Conservation (phyloP, 2,329 filamentous ascomycete species). For the Xylariales sp. region DNA sequence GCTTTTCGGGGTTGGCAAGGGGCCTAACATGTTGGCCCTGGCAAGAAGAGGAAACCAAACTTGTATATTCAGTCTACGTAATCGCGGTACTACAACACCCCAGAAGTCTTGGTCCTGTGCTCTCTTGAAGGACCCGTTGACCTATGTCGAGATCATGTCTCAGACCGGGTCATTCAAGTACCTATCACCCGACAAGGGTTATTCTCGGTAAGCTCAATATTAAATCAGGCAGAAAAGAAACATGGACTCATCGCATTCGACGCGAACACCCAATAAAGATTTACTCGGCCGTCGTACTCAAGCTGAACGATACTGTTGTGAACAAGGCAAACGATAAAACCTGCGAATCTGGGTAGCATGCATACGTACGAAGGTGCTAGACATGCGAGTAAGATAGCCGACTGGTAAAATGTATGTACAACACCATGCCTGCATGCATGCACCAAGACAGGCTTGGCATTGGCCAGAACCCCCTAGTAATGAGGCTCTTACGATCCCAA, state of each 20-base stretch:
- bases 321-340: conserved; percentile 15
- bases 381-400: conserved; percentile 21
- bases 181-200: conserved; percentile 27
- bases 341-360: neutral
- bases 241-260: neutral
- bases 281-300: neutral
- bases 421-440: conserved; percentile 18
- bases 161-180: conserved; percentile 16
- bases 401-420: conserved; percentile 3
- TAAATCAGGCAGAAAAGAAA: conserved; percentile 23
- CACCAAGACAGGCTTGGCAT: neutral
- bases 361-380: neutral
- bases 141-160: conserved; percentile 27
- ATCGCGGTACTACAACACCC: conserved; percentile 1
- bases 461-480: conserved; percentile 5
- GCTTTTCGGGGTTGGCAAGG: conserved; percentile 10
- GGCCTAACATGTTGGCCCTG: conserved; percentile 6
- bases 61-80: conserved; percentile 7
- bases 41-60: neutral
- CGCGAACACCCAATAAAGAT: neutral
- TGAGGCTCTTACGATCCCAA: neutral
- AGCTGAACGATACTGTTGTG: neutral
- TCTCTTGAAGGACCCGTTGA: conserved; percentile 28
- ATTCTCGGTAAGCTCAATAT: conserved; percentile 8
- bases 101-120: conserved; percentile 27